These are phyloP conservation scores for Stachybotrys chlorohalonatus DNA, from an alignment of 2,329 filamentous ascomycete species.

Conservation along the genomic window DNA sequence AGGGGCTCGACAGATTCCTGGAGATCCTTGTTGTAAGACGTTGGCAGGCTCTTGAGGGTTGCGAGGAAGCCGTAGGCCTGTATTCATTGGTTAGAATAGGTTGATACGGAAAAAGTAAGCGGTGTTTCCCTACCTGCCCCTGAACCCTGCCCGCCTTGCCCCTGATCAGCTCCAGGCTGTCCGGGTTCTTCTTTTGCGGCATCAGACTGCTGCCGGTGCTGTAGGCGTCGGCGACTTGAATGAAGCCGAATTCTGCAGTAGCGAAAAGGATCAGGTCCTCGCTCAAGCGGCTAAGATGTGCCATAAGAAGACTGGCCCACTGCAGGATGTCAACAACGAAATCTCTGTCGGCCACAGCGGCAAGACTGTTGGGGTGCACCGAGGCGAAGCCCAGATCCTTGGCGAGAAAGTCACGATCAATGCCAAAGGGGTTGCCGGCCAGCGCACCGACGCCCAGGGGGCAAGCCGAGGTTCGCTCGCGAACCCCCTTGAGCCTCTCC, in stretches of 20 bases:
- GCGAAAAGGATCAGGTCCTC: slow-evolving; percentile 85
- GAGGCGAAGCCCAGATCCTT: slow-evolving; percentile 73
- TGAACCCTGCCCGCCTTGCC: not conserved
- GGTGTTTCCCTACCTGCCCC: not conserved
- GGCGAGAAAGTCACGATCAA: slow-evolving; percentile 72
- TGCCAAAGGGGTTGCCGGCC: slow-evolving; percentile 73
- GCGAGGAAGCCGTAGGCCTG: not conserved
- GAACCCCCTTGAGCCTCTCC: slow-evolving; percentile 65
- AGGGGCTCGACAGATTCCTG: slow-evolving; percentile 83
- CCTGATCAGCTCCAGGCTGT: slow-evolving; percentile 43
- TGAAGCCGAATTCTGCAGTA: slow-evolving; percentile 66
- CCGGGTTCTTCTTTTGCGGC: slow-evolving; percentile 80
- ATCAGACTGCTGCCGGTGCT: slow-evolving; percentile 68
- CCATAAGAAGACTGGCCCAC: slow-evolving; percentile 71
- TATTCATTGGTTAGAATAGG: slow-evolving; percentile 2
- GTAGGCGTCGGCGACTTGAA: slow-evolving; percentile 70
- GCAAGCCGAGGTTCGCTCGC: slow-evolving; percentile 61
- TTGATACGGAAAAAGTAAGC: too few relatives aligned
- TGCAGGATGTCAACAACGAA: slow-evolving; percentile 76
- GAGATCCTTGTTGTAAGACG: slow-evolving; percentile 86
- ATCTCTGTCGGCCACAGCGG: slow-evolving; percentile 66
- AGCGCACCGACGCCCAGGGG: slow-evolving; percentile 70
- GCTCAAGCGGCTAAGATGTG: slow-evolving; percentile 70
- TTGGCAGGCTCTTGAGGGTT: slow-evolving; percentile 55
- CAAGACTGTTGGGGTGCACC: slow-evolving; percentile 69